Evolutionary conservation across 306 rosid species (phyloP).

Genomic region (Betula pendula): DNA sequence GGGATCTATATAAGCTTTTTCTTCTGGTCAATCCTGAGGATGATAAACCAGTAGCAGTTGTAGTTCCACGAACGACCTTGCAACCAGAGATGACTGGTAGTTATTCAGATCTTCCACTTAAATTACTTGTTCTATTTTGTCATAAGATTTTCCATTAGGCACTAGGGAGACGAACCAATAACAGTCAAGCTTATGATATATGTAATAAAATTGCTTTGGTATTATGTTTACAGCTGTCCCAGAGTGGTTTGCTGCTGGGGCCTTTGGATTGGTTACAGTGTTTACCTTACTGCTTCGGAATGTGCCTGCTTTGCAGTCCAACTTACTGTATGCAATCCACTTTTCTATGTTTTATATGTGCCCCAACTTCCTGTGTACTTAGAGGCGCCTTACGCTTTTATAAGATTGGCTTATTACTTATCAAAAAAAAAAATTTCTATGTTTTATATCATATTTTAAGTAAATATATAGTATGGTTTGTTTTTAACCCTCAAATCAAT

Average conservation of each 20-base stretch:
- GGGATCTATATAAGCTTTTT: conserved; percentile 82
- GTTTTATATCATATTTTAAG: background rate
- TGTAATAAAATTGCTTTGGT: conserved; percentile 12
- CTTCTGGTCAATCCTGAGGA: conserved; percentile 95
- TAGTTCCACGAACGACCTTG: conserved; percentile 81
- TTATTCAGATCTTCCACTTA: conserved; percentile 23
- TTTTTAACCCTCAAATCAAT: conserved; percentile 10
- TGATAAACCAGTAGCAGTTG: conserved; percentile 94
- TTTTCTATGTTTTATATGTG: background rate
- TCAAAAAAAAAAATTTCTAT: too few species aligned
- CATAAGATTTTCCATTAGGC: background rate
- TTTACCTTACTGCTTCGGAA: conserved; percentile 86
- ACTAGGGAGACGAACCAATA: background rate
- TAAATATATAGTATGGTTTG: background rate
- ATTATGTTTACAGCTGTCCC: conserved; percentile 71
- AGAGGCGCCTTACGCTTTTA: too few species aligned
- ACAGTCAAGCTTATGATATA: conserved; percentile 17
- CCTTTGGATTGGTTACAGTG: conserved; percentile 90
- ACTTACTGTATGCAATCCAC: conserved; percentile 64
- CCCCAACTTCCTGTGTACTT: too few species aligned
- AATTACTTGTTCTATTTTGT: background rate
- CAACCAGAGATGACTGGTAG: conserved; percentile 91
- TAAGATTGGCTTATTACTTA: too few species aligned
- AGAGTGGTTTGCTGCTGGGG: conserved; percentile 93
- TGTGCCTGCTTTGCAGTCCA: conserved; percentile 87